Conservation (phyloP, 139 green algal genomes). For the Chlamydomonas asymmetrica region DNA sequence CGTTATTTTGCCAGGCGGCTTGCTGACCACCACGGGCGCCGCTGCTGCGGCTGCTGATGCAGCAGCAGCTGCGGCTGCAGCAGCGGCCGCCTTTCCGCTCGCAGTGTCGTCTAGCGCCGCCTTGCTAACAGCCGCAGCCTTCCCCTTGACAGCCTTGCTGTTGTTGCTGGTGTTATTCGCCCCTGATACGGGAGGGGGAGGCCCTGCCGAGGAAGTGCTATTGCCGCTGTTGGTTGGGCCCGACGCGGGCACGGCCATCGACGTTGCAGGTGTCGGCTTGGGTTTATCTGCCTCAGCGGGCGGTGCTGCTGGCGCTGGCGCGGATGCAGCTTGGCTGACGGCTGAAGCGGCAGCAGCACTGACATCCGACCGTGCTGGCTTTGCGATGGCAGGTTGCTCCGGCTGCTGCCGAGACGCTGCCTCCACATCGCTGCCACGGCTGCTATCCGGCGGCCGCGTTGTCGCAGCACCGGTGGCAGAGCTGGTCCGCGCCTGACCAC, state of each 20-base stretch:
- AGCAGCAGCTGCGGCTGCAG: too few species aligned
- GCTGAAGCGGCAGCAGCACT: too few species aligned
- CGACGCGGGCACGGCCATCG: neutral
- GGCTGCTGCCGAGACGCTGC: neutral
- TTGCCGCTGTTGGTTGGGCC: too few species aligned
- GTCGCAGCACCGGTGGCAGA: neutral
- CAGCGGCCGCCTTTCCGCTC: neutral
- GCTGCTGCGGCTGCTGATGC: too few species aligned
- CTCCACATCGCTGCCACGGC: neutral
- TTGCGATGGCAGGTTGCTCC: neutral
- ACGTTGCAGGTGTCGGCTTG: neutral
- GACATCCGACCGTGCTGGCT: neutral
- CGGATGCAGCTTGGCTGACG: too few species aligned
- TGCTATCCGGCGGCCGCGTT: neutral
- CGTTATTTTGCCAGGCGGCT: too few species aligned
- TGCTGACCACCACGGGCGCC: too few species aligned
- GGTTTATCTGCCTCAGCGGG: neutral
- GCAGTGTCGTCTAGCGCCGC: neutral
- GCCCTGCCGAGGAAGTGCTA: too few species aligned
- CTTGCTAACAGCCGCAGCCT: neutral
- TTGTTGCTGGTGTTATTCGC: conserved; percentile 4
- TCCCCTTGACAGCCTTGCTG: neutral
- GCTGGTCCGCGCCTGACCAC: too few species aligned
- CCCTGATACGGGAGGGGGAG: too few species aligned
- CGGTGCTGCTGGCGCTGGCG: neutral